Conservation (phyloP, 148 eudicot species). For the Hydrangea macrophylla region DNA sequence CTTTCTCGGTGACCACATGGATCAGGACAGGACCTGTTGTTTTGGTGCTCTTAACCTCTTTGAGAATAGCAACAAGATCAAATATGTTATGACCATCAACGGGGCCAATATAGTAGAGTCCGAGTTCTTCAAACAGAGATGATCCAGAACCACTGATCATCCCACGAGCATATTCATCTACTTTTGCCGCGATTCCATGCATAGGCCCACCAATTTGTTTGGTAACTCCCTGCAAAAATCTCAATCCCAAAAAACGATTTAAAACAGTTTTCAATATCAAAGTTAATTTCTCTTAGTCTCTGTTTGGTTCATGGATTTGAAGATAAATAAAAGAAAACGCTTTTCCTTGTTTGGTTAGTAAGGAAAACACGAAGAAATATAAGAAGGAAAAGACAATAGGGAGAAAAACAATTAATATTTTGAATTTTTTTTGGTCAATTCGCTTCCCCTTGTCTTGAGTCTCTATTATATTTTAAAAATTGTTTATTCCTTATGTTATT, state of each 20-base stretch:
- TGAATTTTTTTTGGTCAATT: too few species aligned
- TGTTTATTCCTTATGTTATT: too few species aligned
- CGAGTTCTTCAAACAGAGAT: slow-evolving; percentile 89
- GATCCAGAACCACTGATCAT: slow-evolving; percentile 97
- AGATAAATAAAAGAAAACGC: too few species aligned
- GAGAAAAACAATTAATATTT: too few species aligned
- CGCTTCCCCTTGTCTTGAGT: too few species aligned
- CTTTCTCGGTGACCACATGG: slow-evolving; percentile 96
- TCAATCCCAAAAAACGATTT: background rate
- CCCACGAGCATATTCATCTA: slow-evolving; percentile 96
- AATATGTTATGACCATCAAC: slow-evolving; percentile 94
- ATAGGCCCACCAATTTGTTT: slow-evolving; percentile 89
- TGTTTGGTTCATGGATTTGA: too few species aligned
- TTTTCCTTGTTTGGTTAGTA: too few species aligned
- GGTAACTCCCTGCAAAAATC: slow-evolving; percentile 69
- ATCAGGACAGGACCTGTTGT: slow-evolving; percentile 91
- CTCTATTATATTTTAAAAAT: too few species aligned
- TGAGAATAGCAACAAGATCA: slow-evolving; percentile 80
- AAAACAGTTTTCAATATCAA: background rate
- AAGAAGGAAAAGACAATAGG: too few species aligned
- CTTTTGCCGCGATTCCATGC: slow-evolving; percentile 92
- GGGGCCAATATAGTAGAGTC: slow-evolving; percentile 93
- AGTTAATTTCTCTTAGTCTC: background rate
- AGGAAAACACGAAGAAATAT: too few species aligned
- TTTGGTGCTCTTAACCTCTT: slow-evolving; percentile 87